Evolutionary conservation across 1,284 basidiomycete species (phyloP), one percentile per base, ranked within the genome.

Genomic region (Pterulicium gracile): DNA sequence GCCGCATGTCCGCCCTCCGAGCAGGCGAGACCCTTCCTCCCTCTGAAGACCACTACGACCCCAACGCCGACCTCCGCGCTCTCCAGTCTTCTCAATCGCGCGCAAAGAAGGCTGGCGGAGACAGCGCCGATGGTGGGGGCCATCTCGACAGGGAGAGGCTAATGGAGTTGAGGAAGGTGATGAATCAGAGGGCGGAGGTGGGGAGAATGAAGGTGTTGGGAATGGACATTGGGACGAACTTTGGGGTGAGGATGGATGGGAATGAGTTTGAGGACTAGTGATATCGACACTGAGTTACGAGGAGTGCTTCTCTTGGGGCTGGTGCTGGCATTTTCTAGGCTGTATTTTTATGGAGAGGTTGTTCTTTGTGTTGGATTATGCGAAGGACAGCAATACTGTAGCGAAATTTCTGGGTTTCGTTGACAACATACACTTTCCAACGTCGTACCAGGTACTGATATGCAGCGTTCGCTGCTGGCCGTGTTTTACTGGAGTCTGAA

Each of bases 221-320:
- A 0, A 85, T 90, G 82, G 82, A 88, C 17, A 69, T 88, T 43
- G 85, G 82, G 55, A 75, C 80, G 57, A 86, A 69, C 54, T 79
- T 88, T 72, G 87, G 86, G 40, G 85, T 89, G 19, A 68, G 86
- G 44, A 89, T 88, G 85, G 87, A 89, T 49, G 73, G 74, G 24
- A 67, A 64, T 18, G 54, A 65, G 58, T 72, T 77, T 54, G 75
- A 77, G 20, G 71, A 58, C 41, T 67, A 53, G 49, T 41, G n/a
- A n/a, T n/a, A n/a, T n/a, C n/a, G n/a, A n/a, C n/a, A n/a, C n/a
- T n/a, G n/a, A n/a, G n/a, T n/a, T n/a, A n/a, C n/a, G n/a, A n/a
- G n/a, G n/a, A n/a, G n/a, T n/a, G n/a, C n/a, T n/a, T n/a, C n/a
- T n/a, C n/a, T n/a, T n/a, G n/a, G n/a, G n/a, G n/a, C n/a, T n/a